A percentile compares a stretch with the other conserved stretches of the same genome.
Conservation (phyloP, 2,329 filamentous ascomycete genomes). For the Endothia cerciana region DNA sequence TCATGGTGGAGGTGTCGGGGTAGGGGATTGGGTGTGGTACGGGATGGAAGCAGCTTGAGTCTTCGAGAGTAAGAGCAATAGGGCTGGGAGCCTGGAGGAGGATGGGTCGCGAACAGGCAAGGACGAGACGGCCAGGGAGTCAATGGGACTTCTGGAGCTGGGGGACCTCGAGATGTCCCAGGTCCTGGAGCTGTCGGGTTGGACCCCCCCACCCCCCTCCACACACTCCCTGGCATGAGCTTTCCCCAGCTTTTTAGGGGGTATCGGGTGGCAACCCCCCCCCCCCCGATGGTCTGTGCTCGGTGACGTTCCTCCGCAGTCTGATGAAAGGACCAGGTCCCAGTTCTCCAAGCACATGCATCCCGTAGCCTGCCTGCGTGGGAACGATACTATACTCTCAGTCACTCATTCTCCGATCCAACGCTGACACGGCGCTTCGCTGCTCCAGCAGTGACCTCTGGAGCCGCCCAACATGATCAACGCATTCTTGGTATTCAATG, state of each 20-base stretch:
- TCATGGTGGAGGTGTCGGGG: slow-evolving; percentile 16
- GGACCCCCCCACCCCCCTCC: slow-evolving; percentile 3
- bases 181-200: neutral
- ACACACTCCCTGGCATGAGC: slow-evolving; percentile 14
- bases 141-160: neutral
- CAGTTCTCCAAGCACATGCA: slow-evolving; percentile 1
- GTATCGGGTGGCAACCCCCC: neutral
- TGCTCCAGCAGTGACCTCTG: too few relatives aligned
- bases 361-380: too few relatives aligned
- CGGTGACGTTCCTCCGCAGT: neutral
- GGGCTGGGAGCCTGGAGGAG: neutral
- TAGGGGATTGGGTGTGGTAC: neutral
- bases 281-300: neutral
- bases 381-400: too few relatives aligned
- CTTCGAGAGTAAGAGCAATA: neutral
- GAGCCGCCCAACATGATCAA: slow-evolving; percentile 76
- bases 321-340: neutral
- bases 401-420: neutral
- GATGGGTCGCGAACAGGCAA: too few relatives aligned
- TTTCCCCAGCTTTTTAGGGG: slow-evolving; percentile 30
- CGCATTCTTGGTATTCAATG: slow-evolving; percentile 98
- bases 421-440: too few relatives aligned
- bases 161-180: neutral
- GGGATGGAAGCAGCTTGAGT: neutral
- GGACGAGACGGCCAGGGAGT: neutral